Conservation (phyloP, 139 green algal genomes). For the Chlamydomonas eustigma region DNA sequence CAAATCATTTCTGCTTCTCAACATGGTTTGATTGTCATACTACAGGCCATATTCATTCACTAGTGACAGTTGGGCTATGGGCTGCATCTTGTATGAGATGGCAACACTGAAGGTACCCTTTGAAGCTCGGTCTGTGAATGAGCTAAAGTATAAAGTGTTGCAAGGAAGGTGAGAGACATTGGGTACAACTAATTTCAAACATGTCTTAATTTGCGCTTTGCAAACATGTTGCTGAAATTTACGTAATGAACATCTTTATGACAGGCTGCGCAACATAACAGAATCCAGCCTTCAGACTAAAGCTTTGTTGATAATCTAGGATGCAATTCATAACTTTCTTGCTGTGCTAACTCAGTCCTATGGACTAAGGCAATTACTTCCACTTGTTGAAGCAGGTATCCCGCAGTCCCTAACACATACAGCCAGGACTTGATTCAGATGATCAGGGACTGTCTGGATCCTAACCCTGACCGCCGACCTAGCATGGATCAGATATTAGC, state of each 20-base stretch:
- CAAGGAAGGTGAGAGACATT: background rate
- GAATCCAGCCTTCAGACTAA: no score
- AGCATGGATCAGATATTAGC: conserved; percentile 36
- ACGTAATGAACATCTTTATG: no score
- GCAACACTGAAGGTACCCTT: conserved; percentile 66
- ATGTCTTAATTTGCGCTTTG: no score
- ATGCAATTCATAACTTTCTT: no score
- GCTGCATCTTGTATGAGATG: conserved; percentile 83
- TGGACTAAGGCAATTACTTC: no score
- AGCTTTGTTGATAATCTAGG: no score
- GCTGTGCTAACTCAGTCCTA: no score
- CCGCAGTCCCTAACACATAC: conserved; percentile 28
- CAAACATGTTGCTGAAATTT: no score
- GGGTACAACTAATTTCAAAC: no score
- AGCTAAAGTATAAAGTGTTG: conserved; percentile 60
- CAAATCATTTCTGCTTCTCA: no score
- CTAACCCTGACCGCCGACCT: conserved; percentile 35
- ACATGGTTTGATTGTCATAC: no score
- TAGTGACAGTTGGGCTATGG: conserved; percentile 73
- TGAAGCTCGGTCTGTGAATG: conserved; percentile 62
- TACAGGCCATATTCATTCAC: conserved; percentile 61
- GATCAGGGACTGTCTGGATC: conserved; percentile 41
- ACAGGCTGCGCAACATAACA: no score
- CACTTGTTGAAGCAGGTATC: conserved; percentile 34
- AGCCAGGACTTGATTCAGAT: conserved; percentile 36